These are phyloP conservation scores for Cephaloascus albidus DNA, from an alignment of 805 yeast genomes.

Conservation along the genomic window DNA sequence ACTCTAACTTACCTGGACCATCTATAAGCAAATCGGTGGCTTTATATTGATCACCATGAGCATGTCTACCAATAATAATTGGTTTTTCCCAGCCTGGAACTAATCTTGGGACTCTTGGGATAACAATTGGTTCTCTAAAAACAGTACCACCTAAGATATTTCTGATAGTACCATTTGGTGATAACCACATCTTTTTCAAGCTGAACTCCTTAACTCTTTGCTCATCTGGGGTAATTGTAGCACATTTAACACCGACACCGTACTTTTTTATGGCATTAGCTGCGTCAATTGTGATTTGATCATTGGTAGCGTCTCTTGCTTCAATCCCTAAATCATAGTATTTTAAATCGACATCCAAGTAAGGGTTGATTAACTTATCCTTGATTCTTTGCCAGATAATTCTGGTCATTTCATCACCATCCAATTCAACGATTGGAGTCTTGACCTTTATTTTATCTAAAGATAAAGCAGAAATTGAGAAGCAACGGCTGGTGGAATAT, in stretches of 20 bases:
- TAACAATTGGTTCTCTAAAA: conserved; percentile 76
- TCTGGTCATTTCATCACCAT: conserved; percentile 84
- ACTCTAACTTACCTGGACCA: conserved; percentile 56
- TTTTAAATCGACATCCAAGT: conserved; percentile 62
- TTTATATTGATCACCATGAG: conserved; percentile 78
- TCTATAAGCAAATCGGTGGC: conserved; percentile 67
- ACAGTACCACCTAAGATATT: conserved; percentile 78
- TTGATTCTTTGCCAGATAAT: conserved; percentile 75
- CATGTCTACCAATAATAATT: conserved; percentile 80
- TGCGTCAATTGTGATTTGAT: conserved; percentile 68
- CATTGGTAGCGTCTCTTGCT: conserved; percentile 62
- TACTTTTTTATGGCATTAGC: conserved; percentile 66
- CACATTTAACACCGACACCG: conserved; percentile 80
- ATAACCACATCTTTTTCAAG: conserved; percentile 75
- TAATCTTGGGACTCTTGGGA: conserved; percentile 67
- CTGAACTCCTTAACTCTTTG: conserved; percentile 66
- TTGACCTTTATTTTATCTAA: conserved; percentile 53
- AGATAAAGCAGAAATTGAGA: neutral
- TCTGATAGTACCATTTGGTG: conserved; percentile 81
- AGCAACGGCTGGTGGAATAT: neutral
- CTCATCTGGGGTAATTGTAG: conserved; percentile 81
- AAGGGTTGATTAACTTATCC: conserved; percentile 57
- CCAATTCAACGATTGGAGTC: conserved; percentile 69
- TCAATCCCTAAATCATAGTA: conserved; percentile 68
- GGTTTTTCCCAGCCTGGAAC: conserved; percentile 79